phyloP scores from a whole-genome alignment of 2,329 filamentous ascomycete genomes.

The Thyridium curvatum region DNA sequence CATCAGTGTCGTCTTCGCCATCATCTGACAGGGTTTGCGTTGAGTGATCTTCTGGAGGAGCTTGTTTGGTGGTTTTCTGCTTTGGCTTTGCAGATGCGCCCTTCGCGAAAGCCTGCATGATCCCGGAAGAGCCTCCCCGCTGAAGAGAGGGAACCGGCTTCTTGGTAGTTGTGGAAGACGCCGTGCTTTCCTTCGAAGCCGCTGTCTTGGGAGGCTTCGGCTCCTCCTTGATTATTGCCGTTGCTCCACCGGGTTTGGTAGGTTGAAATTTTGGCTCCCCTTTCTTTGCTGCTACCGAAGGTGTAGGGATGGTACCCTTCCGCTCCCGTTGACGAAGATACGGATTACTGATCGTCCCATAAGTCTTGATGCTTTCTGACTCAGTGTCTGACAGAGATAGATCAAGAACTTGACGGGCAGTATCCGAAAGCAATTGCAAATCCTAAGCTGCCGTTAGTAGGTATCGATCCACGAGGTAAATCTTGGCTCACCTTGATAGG shows the following conservation, averaged over 20 bases:
- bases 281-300: slow-evolving; percentile 17
- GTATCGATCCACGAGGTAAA: neutral
- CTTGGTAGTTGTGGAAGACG: slow-evolving; percentile 31
- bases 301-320: slow-evolving; percentile 20
- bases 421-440: slow-evolving; percentile 64
- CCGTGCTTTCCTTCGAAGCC: slow-evolving; percentile 14
- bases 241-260: too few species aligned
- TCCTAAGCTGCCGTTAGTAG: slow-evolving; percentile 31
- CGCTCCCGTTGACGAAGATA: slow-evolving; percentile 50
- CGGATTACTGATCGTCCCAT: slow-evolving; percentile 70
- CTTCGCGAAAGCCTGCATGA: slow-evolving; percentile 78
- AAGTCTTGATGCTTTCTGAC: slow-evolving; percentile 50
- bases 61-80: slow-evolving; percentile 11
- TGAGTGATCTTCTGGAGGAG: slow-evolving; percentile 38
- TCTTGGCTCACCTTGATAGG: slow-evolving; percentile 50
- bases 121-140: slow-evolving; percentile 51
- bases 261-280: slow-evolving; percentile 14
- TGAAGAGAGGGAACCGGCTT: slow-evolving; percentile 39
- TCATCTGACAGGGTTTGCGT: slow-evolving; percentile 45
- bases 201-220: slow-evolving; percentile 21
- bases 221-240: slow-evolving; percentile 21
- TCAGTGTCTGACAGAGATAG: slow-evolving; percentile 53
- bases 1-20: slow-evolving; percentile 47
- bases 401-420: slow-evolving; percentile 54
- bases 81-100: slow-evolving; percentile 47